phyloP scores from a whole-genome alignment of 176 grass and related monocot species.

The Juncus inflexus region DNA sequence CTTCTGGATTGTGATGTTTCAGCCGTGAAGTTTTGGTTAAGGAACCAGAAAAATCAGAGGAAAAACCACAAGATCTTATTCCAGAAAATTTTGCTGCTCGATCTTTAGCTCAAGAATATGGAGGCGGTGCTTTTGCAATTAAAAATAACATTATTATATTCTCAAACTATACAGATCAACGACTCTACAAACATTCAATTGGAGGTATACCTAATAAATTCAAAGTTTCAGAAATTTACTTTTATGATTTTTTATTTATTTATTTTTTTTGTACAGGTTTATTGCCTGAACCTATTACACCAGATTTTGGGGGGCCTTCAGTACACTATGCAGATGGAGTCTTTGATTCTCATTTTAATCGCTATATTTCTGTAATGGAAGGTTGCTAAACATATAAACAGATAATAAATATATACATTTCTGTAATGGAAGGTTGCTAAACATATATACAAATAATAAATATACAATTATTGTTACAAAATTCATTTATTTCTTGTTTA shows the following conservation, averaged over 20 bases:
- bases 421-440: conserved; percentile 70
- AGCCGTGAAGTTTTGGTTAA: conserved; percentile 93
- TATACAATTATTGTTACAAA: conserved; percentile 2
- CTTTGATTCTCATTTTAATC: conserved; percentile 77
- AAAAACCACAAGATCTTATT: conserved; percentile 62
- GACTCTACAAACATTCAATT: conserved; percentile 63
- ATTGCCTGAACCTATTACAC: conserved; percentile 62
- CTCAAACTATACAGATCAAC: conserved; percentile 89
- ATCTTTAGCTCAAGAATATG: conserved; percentile 85
- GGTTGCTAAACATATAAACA: conserved; percentile 33
- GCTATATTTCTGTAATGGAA: conserved; percentile 90
- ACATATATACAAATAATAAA: not conserved
- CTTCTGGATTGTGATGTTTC: conserved; percentile 8
- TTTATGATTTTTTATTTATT: conserved; percentile 25
- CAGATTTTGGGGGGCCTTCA: conserved; percentile 59
- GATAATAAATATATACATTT: not conserved
- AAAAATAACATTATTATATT: conserved; percentile 62
- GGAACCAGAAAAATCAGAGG: conserved; percentile 43
- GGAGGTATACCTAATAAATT: conserved; percentile 39
- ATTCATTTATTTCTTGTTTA: conserved; percentile 22
- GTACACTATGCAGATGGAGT: conserved; percentile 88
- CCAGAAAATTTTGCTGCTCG: conserved; percentile 70
- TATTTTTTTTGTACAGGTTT: conserved; percentile 36
- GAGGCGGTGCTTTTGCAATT: conserved; percentile 70
- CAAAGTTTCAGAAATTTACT: not conserved